Conservation (phyloP, 768 basidiomycete species). For the Coprinellus micaceus region DNA sequence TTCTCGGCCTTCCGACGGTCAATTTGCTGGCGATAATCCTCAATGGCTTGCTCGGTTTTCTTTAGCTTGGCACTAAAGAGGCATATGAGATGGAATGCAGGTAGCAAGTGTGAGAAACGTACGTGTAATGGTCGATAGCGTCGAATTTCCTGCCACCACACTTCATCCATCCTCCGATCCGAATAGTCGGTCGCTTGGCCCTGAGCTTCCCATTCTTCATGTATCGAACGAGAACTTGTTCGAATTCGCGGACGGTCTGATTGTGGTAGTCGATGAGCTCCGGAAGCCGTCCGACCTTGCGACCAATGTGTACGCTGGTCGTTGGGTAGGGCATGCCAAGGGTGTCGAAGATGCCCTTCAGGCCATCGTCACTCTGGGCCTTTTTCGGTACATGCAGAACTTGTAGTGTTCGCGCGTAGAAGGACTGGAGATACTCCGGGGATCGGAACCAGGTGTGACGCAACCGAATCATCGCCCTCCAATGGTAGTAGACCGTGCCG, state of each 20-base stretch:
- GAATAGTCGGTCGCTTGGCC: constrained; percentile 77
- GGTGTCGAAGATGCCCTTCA: constrained; percentile 69
- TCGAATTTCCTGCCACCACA: constrained; percentile 83
- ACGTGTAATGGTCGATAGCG: constrained; percentile 94
- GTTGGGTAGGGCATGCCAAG: constrained; percentile 85
- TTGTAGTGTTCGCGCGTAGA: constrained; percentile 91
- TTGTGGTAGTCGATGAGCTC: constrained; percentile 92
- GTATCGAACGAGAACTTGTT: constrained; percentile 84
- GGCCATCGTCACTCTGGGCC: constrained; percentile 80
- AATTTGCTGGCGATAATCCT: constrained; percentile 68
- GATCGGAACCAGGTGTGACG: constrained; percentile 87
- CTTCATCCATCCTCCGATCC: constrained; percentile 75
- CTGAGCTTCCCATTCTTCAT: constrained; percentile 79
- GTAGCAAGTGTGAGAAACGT: constrained; percentile 31
- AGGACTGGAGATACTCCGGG: constrained; percentile 81
- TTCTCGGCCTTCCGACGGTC: constrained; percentile 77
- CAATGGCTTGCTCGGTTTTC: constrained; percentile 71
- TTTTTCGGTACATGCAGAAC: constrained; percentile 77
- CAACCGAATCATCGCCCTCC: constrained; percentile 74
- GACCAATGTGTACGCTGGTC: constrained; percentile 85
- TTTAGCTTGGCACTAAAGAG: constrained; percentile 44
- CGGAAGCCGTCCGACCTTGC: constrained; percentile 83
- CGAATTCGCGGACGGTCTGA: constrained; percentile 88
- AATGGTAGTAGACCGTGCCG: constrained; percentile 68
- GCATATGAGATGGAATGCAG: background rate